Percentiles rank a stretch among this genome's conserved stretches.
These are phyloP conservation scores for Alternaria ventricosa DNA, from an alignment of 2,329 filamentous ascomycete genomes.

Conservation along the genomic window DNA sequence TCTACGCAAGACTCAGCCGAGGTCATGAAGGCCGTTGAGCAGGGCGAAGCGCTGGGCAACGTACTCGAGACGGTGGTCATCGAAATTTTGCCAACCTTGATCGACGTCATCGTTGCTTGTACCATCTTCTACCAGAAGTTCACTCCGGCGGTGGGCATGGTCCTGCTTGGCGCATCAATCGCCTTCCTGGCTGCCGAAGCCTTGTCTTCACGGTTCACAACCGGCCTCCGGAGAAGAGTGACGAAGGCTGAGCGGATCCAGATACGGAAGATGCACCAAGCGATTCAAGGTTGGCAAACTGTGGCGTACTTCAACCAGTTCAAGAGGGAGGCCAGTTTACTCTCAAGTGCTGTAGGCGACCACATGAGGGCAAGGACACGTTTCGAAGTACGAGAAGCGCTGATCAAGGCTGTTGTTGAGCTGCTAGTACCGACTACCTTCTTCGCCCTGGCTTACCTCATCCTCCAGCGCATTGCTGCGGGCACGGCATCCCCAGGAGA, in stretches of 20 bases:
- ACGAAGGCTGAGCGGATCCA: slow-evolving; percentile 8
- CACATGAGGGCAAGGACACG: neutral
- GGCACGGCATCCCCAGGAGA: slow-evolving; percentile 60
- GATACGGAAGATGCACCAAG: slow-evolving; percentile 16
- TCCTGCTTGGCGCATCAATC: neutral
- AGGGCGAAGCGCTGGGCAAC: neutral
- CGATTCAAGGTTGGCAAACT: slow-evolving; percentile 56
- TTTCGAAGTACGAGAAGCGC: neutral
- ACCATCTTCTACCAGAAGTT: neutral
- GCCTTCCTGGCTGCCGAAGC: neutral
- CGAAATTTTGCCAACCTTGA: neutral
- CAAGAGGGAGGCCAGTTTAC: neutral
- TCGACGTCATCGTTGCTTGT: neutral
- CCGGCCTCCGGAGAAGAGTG: neutral
- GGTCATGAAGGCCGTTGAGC: neutral
- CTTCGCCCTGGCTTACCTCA: slow-evolving; percentile 50
- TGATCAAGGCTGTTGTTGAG: slow-evolving; percentile 9
- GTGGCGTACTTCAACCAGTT: slow-evolving; percentile 57
- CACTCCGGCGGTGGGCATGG: neutral
- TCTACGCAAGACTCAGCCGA: neutral
- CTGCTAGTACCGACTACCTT: slow-evolving; percentile 10
- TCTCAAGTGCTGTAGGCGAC: neutral
- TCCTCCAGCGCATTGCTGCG: slow-evolving; percentile 56
- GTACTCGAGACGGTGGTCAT: neutral
- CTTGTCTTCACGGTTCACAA: neutral